Evolutionary conservation across 768 basidiomycete species (phyloP), one percentile per base, ranked within the genome.

Genomic region (Hygrophorus russula): DNA sequence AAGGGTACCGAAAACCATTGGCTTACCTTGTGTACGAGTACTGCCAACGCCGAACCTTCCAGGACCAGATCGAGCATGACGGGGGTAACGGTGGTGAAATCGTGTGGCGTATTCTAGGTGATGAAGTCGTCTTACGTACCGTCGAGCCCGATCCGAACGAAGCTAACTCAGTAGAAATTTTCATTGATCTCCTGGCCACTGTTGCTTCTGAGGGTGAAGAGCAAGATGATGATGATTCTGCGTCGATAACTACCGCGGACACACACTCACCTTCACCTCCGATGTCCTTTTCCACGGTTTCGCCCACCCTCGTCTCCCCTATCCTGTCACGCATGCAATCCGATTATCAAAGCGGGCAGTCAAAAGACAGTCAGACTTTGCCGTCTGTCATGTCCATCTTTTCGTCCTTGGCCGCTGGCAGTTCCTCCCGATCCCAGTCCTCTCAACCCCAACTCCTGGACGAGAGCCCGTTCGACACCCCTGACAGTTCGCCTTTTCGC

Each of bases 361-460:
- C 40, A 39, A 48, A 60, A 59, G 42, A 60, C 47, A 17, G 59
- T 45, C 41, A 46, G 12, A 38, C 30, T 4, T 57, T 79, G 18
- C 76, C 78, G 0, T 76, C 69, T 7, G 73, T 81, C 38, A 80
- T 80, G 73, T 70, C 79, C 13, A 61, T 82, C 28, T 55, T 80
- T 7, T 76, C 80, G 9, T 78, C 80, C 0, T 61, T 84, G n/a
- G 68, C 70, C 0, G 65, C 75, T 0, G 71, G 68, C 4, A 60
- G 53, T 42, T 56, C 66, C 15, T 76, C 81, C 2, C 74, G 81
- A 15, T 72, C 80, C 1, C 78, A 80, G 40, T 74, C 76, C 1
- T 65, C 69, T 28, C 70, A 66, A 47, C 67, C 66, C 17, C 68
- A 62, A 36, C 56, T 62, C 4, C 53, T 61, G 15, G 63, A 68